phyloP scores from a whole-genome alignment of 2,329 filamentous ascomycete species.

The Cladophialophora yegresii region DNA sequence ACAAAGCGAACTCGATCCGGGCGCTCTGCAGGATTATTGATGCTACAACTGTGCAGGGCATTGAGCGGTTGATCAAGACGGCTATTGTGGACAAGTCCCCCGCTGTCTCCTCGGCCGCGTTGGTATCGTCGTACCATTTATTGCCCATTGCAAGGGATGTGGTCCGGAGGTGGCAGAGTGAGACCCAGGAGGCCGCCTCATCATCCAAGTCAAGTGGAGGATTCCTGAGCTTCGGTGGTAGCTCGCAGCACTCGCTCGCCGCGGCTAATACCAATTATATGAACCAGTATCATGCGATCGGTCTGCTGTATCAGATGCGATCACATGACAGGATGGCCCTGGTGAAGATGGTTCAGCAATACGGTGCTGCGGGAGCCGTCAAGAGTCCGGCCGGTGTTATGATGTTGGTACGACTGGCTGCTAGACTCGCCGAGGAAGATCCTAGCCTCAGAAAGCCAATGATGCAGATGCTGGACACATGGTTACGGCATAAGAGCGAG shows the following conservation, averaged over 20 bases:
- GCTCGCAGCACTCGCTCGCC: slow-evolving; percentile 69
- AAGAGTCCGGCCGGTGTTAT: slow-evolving; percentile 94
- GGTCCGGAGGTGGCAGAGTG: slow-evolving; percentile 95
- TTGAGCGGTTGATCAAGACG: slow-evolving; percentile 98
- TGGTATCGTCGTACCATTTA: slow-evolving; percentile 96
- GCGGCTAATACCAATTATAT: slow-evolving; percentile 86
- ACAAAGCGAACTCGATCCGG: slow-evolving; percentile 92
- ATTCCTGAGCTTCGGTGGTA: slow-evolving; percentile 90
- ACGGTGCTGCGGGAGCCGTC: slow-evolving; percentile 83
- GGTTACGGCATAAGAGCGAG: slow-evolving; percentile 97
- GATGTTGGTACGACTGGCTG: slow-evolving; percentile 87
- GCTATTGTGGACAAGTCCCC: slow-evolving; percentile 99
- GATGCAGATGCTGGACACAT: slow-evolving; percentile 94
- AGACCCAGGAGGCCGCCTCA: slow-evolving; percentile 94
- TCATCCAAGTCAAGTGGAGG: slow-evolving; percentile 84
- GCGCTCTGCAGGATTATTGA: slow-evolving; percentile 96
- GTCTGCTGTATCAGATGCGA: slow-evolving; percentile 95
- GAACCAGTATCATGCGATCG: slow-evolving; percentile 98
- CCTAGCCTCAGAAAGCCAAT: slow-evolving; percentile 85
- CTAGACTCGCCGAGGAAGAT: slow-evolving; percentile 93
- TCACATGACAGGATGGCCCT: slow-evolving; percentile 96
- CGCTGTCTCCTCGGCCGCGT: slow-evolving; percentile 90
- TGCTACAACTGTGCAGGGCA: slow-evolving; percentile 92
- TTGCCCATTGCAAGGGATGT: slow-evolving; percentile 94
- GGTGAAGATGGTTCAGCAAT: slow-evolving; percentile 99